Conservation (phyloP, 1,284 basidiomycete genomes). For the Heterobasidion occidentale region DNA sequence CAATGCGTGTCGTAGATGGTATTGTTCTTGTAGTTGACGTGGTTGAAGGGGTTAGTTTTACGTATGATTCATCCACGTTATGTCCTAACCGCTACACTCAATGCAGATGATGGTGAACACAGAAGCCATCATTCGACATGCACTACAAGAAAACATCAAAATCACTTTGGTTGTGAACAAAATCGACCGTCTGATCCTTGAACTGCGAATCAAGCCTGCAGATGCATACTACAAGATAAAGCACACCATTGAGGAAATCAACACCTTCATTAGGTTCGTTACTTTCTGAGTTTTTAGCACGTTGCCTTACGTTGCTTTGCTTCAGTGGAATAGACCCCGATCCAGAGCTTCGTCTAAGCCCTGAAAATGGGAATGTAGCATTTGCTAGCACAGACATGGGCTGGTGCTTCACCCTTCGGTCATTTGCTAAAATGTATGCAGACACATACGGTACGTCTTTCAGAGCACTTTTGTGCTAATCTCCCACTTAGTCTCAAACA, state of each 20-base stretch:
- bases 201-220: conserved; percentile 89
- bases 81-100: conserved; percentile 1
- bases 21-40: conserved; percentile 93
- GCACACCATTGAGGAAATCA: conserved; percentile 98
- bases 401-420: conserved; percentile 94
- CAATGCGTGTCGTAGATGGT: conserved; percentile 88
- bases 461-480: neutral
- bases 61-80: neutral
- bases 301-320: neutral
- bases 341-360: conserved; percentile 81
- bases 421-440: conserved; percentile 95
- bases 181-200: conserved; percentile 94
- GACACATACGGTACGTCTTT: conserved; percentile 71
- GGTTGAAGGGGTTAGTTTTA: conserved; percentile 76
- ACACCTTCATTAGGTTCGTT: conserved; percentile 82
- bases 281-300: neutral
- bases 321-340: conserved; percentile 80
- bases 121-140: conserved; percentile 81
- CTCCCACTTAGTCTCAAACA: conserved; percentile 15
- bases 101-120: conserved; percentile 82
- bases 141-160: conserved; percentile 82
- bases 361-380: conserved; percentile 94
- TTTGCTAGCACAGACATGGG: conserved; percentile 97
- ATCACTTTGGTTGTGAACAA: conserved; percentile 97
- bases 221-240: conserved; percentile 99